Evolutionary conservation across 2,329 filamentous ascomycete species (phyloP), one percentile per base, ranked within the genome.

Genomic region (Cladobotryum mycophilum): DNA sequence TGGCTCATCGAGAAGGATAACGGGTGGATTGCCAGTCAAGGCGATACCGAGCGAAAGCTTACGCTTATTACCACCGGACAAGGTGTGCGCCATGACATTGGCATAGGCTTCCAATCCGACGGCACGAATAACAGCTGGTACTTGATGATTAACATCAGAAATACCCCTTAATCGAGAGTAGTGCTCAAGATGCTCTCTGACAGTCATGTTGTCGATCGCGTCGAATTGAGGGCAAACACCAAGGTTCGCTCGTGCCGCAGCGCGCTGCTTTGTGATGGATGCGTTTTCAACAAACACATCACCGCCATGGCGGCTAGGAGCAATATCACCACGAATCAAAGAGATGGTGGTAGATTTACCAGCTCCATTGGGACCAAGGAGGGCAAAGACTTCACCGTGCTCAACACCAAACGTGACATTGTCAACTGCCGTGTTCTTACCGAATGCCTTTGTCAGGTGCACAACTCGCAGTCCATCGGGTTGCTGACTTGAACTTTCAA

Each of bases 31-130:
- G 13, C 86, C 86, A 61, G 89, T 85, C 0, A 92, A 68, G 0
- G 87, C 86, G 45, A 91, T 89, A 0, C 80, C 86, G 0, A 91
- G 73, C 3, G 79, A 83, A 2, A 91, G 68, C 63, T 91, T 91
- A 14, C 86, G 76, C 68, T 88, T 88, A 66, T 90, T 91, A 13
- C 88, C 87, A 1, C 87, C 86, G 0, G 84, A 88, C 0, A 90
- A 75, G 50, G 82, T 82, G 25, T 75, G 74, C 0, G 85, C 86
- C 69, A 85, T 81, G 34, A 84, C 77, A 20, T 76, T 68, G 3
- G 76, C 72, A 67, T 86, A 88, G 0, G 73, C 71, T 2, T 74
- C 67, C 0, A 91, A 70, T 0, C 85, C 85, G 4, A 89, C 84
- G 1, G 84, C 82, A 15, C 74, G 67, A 51, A 89, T 76, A 17